Evolutionary conservation across 2,329 filamentous ascomycete genomes (phyloP), one percentile per base, ranked within the genome.

Genomic region (Hirsutella rhossiliensis): DNA sequence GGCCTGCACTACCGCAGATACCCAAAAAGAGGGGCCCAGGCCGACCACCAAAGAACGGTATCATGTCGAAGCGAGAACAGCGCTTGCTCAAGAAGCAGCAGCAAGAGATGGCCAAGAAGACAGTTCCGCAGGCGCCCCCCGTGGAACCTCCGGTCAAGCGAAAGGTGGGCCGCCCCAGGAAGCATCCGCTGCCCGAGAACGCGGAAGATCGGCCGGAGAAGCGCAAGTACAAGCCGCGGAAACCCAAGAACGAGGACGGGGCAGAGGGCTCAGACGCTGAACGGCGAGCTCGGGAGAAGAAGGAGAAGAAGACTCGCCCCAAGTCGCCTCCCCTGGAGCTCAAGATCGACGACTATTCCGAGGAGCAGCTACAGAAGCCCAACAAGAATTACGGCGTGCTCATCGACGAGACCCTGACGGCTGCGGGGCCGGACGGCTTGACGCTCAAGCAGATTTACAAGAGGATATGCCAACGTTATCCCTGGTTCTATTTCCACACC

Each of bases 1-100:
- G 66, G 9, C 62, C 62, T 6, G 51, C 63, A 19, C 54, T 67
- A 47, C 59, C 64, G 18, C 62, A 67, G 45, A 63, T 77, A 28
- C 74, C 77, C 27, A 83, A 78, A 62, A 81, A 83, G 49, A 79
- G 84, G 52, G 85, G 85, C 13, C 85, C 85, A 11, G 85, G 85
- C n/a, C 70, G 85, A 43, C 85, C 85, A 18, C 85, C 85, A 0
- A 89, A 89, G 65, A 84, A 89, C 55, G 85, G 85, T 27, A 75
- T 87, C 57, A 86, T 88, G 78, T 89, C 84, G 1, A 88, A 88
- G 62, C 72, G 85, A 45, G 82, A 88, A 54, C 73, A 81, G 51
- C 71, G 78, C 17, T 60, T 79, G 40, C 71, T 80, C 8, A 78
- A 81, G 63, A 83, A 81, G 59, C 61, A 64, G 44, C 64, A 67